Conservation (phyloP, 2,329 filamentous ascomycete genomes). For the Sphaerulina musiva region DNA sequence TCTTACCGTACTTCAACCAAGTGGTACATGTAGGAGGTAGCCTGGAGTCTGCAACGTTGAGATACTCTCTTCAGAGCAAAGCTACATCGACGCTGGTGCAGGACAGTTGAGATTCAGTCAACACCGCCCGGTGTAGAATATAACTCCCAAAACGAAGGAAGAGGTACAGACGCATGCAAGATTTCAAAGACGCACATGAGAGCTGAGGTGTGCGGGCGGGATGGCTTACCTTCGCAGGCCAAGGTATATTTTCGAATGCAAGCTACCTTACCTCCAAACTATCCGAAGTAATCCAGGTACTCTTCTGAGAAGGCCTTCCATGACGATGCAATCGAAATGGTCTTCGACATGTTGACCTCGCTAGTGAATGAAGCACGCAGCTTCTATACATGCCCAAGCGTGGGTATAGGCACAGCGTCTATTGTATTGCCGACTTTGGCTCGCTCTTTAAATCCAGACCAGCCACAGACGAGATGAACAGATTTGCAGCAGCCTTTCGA, state of each 20-base stretch:
- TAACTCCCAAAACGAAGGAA: neutral
- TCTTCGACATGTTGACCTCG: constrained; percentile 49
- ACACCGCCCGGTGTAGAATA: neutral
- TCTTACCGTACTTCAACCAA: too few relatives aligned
- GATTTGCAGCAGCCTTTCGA: constrained; percentile 38
- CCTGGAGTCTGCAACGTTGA: too few relatives aligned
- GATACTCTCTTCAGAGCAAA: too few relatives aligned
- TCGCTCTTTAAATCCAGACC: neutral
- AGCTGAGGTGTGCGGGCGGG: neutral
- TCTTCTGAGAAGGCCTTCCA: constrained; percentile 15
- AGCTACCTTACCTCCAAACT: constrained; percentile 13
- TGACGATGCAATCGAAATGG: constrained; percentile 45
- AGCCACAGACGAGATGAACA: constrained; percentile 37
- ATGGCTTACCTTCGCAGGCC: constrained; percentile 8
- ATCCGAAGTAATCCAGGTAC: constrained; percentile 15
- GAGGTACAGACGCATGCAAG: neutral
- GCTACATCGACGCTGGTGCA: neutral
- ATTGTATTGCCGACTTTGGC: constrained; percentile 20
- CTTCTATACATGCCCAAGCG: constrained; percentile 1
- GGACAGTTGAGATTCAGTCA: neutral
- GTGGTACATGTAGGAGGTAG: too few relatives aligned
- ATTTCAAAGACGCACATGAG: constrained; percentile 3
- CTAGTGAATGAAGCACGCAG: constrained; percentile 25
- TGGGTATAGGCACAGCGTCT: neutral
- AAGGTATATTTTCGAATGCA: constrained; percentile 10